Evolutionary conservation across 129 eudicot genomes (phyloP), one percentile per base, ranked within the genome.

Genomic region (Kitagawia praeruptora): DNA sequence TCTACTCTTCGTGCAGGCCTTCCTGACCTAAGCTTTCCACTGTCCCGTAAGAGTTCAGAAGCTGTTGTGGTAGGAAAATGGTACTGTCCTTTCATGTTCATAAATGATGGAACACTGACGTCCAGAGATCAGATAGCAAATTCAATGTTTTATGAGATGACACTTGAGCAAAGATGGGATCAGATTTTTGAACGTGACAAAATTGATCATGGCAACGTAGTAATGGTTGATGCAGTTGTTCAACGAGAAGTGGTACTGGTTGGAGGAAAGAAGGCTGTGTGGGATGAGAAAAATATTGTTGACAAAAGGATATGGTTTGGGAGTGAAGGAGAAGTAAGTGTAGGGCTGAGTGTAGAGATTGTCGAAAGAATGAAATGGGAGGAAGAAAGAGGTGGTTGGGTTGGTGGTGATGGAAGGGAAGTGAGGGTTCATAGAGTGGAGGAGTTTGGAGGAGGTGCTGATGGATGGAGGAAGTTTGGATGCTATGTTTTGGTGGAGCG

Each of bases 401-500:
- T 86, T 40, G 85, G 86, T 78, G 82, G 83, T 73, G 72, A 85
- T 80, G 42, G 78, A 28, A 83, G 80, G 47, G 63, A 75, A 76
- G 82, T 78, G 58, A 86, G 46, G 75, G 85, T 88, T 44, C 81
- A 37, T 6, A 88, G 34, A 54, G 88, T 56, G 46, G 90, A 84
- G 49, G 75, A 84, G 76, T 85, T 79, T 78, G 80, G 67, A 54
- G 93, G 85, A 76, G 92, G 82, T 28, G 40, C 37, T 75, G 82
- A 81, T 19, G 83, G n/a, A 3, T 91, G 93, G 93, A 83, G 37
- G 54, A 89, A 63, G 77, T 88, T 85, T 77, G 88, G 89, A 42
- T 89, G 93, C 53, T 91, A 89, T 88, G 85, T 87, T 9, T 82
- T 91, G 81, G 91, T 94, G 84, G 98, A 94, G 84, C 91, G 91